Conservation (phyloP, 2,329 filamentous ascomycete species). For the Penicillium sp. region DNA sequence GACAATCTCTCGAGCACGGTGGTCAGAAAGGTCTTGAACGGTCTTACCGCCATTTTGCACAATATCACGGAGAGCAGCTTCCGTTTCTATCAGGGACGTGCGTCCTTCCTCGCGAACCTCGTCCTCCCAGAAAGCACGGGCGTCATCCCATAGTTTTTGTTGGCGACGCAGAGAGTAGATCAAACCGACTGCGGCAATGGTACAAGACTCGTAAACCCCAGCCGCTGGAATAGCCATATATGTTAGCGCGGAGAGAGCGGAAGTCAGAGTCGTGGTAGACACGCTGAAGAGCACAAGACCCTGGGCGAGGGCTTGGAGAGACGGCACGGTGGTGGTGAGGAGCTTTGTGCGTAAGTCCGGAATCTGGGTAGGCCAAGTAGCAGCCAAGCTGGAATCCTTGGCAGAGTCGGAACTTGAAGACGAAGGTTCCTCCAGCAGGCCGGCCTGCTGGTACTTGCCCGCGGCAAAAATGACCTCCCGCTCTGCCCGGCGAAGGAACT, state of each 20-base stretch:
- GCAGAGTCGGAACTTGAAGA: slow-evolving; percentile 6
- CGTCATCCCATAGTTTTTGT: slow-evolving; percentile 57
- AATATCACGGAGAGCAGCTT: slow-evolving; percentile 48
- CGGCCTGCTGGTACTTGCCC: slow-evolving; percentile 67
- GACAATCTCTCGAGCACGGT: slow-evolving; percentile 45
- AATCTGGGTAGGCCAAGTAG: slow-evolving; percentile 72
- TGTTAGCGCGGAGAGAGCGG: slow-evolving; percentile 54
- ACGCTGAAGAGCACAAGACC: slow-evolving; percentile 70
- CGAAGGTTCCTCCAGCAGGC: slow-evolving; percentile 42
- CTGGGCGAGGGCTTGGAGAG: slow-evolving; percentile 69
- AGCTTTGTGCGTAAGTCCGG: slow-evolving; percentile 65
- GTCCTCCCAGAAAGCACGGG: slow-evolving; percentile 50
- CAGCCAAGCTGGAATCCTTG: slow-evolving; percentile 8
- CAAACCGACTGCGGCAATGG: slow-evolving; percentile 56
- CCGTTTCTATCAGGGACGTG: slow-evolving; percentile 52
- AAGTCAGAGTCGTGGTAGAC: slow-evolving; percentile 64
- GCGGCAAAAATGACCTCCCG: slow-evolving; percentile 77
- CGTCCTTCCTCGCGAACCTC: slow-evolving; percentile 57
- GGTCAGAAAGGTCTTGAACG: slow-evolving; percentile 38
- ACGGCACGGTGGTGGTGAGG: slow-evolving; percentile 62
- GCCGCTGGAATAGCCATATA: slow-evolving; percentile 53
- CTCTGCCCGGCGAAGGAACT: slow-evolving; percentile 75
- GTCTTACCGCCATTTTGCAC: slow-evolving; percentile 46
- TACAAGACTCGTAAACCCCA: slow-evolving; percentile 56
- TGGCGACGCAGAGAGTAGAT: slow-evolving; percentile 56